Base-by-base conservation (phyloP, 495 filamentous ascomycete genomes). In the Xylaria intraflava region DNA sequence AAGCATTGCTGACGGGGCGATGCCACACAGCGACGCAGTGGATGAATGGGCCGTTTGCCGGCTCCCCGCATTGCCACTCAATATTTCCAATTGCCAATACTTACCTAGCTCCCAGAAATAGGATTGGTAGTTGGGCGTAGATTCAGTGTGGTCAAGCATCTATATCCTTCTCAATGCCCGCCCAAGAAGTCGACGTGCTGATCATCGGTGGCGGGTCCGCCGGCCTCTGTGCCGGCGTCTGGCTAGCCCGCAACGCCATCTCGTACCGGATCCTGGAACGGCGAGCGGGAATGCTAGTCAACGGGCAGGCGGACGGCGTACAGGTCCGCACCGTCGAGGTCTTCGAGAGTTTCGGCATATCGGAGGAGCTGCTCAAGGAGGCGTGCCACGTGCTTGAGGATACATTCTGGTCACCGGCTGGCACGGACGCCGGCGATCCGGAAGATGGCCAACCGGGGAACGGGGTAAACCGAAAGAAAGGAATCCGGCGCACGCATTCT, bases 261-360 rank as follows among this genome's bases (percentile, higher is more conserved):
- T 69, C 65, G 42, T 85, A 76, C 71, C 81, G 74, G 55, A 78
- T 90, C 51, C 66, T 89, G 9, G 86, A 90, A 56, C 72, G 75
- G 0, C 78, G 82, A 3, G 57, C 65, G 7, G 84, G 82, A 0
- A 82, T 81, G 1, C 74, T 90, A 51, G 57, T 73, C 45, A 74
- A 78, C 31, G 88, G 88, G n/a, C 86, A 91, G 62, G 88, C 88
- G 1, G 88, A 92, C 47, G 88, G 88, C 0, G 77, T 90, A 10
- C 88, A 93, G 67, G 84, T 82, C 53, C 85, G 88, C 1, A 88
- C 87, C 1, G 80, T 90, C 9, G 88, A 93, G 62, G 83, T 94
- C 39, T 85, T 90, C 46, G 86, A 93, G 56, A 84, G 80, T 29
- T 89, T 91, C 41, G 86, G 86, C 0, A 68, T 92, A 11, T 75